These are phyloP conservation scores for Lipomyces lipofer DNA, from an alignment of 805 yeast genomes.

Conservation along the genomic window DNA sequence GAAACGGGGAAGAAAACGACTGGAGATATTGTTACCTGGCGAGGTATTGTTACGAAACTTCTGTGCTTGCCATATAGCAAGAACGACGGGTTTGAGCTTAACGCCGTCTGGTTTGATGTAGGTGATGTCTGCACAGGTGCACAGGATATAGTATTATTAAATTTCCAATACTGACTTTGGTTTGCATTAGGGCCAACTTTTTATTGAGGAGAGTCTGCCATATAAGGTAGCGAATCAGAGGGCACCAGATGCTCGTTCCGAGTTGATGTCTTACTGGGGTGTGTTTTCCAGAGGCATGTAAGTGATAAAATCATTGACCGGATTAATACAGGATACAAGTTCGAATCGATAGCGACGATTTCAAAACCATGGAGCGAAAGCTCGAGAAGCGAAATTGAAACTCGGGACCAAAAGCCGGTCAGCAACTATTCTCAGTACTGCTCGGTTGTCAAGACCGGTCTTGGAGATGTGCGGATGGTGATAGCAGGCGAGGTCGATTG, in stretches of 20 bases:
- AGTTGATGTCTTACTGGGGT: constrained; percentile 40
- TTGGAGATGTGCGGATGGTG: constrained; percentile 67
- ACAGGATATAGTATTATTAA: no score
- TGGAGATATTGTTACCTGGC: constrained; percentile 73
- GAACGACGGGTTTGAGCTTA: constrained; percentile 58
- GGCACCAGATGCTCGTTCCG: constrained; percentile 30
- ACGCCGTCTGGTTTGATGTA: constrained; percentile 64
- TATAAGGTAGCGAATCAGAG: constrained; percentile 32
- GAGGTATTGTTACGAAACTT: constrained; percentile 79
- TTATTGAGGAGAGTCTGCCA: constrained; percentile 44
- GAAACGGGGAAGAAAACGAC: constrained; percentile 45
- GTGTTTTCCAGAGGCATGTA: neutral
- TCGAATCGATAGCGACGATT: constrained; percentile 75
- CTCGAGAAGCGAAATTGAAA: constrained; percentile 66
- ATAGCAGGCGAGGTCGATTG: constrained; percentile 93
- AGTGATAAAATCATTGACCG: neutral
- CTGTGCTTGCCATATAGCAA: constrained; percentile 65
- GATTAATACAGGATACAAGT: constrained; percentile 71
- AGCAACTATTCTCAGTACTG: constrained; percentile 75
- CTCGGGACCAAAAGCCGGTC: constrained; percentile 58
- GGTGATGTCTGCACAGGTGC: constrained; percentile 38
- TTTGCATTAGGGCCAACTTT: constrained; percentile 40
- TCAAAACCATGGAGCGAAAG: constrained; percentile 73
- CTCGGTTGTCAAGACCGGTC: constrained; percentile 79
- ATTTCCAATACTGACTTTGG: neutral